phyloP scores from a whole-genome alignment of 345 rosid species.

The Lepidium africanum region DNA sequence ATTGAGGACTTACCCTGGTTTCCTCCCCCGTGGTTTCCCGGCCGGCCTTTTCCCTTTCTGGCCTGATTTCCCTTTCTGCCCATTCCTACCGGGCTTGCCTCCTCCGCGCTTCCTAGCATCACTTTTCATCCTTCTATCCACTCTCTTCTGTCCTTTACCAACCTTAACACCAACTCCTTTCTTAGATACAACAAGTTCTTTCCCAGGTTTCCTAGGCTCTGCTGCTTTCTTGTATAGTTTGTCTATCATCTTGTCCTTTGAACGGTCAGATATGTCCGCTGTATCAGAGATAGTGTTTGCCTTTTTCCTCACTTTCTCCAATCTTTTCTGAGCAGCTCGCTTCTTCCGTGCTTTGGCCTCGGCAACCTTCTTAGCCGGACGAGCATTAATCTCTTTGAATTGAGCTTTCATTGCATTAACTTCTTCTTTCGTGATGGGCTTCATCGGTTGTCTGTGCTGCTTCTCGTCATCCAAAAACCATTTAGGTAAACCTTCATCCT shows the following conservation, averaged over 20 bases:
- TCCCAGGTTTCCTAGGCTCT: constrained; percentile 56
- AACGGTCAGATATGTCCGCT: constrained; percentile 63
- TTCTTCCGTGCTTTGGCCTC: constrained; percentile 94
- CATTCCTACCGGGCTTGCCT: constrained; percentile 47
- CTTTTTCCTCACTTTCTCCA: constrained; percentile 87
- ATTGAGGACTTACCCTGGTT: constrained; percentile 15
- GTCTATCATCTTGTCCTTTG: constrained; percentile 80
- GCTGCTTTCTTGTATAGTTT: constrained; percentile 74
- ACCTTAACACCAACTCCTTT: constrained; percentile 75
- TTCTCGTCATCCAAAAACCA: constrained; percentile 91
- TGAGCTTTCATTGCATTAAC: constrained; percentile 80
- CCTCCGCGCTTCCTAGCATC: constrained; percentile 50
- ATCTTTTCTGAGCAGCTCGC: constrained; percentile 54
- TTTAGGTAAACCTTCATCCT: constrained; percentile 61
- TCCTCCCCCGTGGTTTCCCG: constrained; percentile 32
- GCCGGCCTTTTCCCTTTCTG: constrained; percentile 35
- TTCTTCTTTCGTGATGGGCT: constrained; percentile 84
- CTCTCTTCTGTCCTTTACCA: constrained; percentile 83
- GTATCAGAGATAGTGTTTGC: constrained; percentile 78
- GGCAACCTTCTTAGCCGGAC: constrained; percentile 94
- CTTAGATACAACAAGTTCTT: constrained; percentile 84
- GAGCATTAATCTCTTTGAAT: constrained; percentile 82
- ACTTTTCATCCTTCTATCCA: constrained; percentile 83
- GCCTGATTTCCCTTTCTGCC: constrained; percentile 49
- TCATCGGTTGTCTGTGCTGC: constrained; percentile 66